Base-by-base conservation (phyloP, 2,329 filamentous ascomycete species). In the Aquanectria penicillioides region DNA sequence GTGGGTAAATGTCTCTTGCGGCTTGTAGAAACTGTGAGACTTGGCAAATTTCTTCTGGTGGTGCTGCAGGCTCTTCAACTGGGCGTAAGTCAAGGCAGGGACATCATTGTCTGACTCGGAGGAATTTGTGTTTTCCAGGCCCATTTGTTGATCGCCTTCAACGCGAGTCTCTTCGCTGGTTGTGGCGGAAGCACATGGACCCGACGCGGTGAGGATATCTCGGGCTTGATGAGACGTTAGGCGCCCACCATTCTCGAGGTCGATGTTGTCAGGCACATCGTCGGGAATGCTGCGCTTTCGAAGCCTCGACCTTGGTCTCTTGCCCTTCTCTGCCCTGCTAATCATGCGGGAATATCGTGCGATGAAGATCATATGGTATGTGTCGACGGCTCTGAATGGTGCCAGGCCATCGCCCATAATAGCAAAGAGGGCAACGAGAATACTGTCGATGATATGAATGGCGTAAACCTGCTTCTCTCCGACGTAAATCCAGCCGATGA, bases 401-500 rank as follows among this genome's bases (percentile, higher is more conserved):
- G 86, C 87, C 26, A 92, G 76, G 3, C 89, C 89, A 65, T 91
- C 89, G 43, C 89, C 89, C 72, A 91, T 87, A 59, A 92, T 76
- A 49, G 85, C 88, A 63, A 92, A 92, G 6, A 92, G 80, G 10
- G 87, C 89, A 6, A 92, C 89, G 12, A 92, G 80, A 23, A 90
- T 81, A 65, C 89, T 88, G 75, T 92, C 89, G 63, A 92, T 90
- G 44, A 91, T 76, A 60, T 91, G 87, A 66, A 91, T 86, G 31
- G 85, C 74, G 62, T 91, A 94, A 4, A 86, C 78, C 72, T 94
- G 90, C 67, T 83, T 81, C 25, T 86, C 85, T 17, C 90, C 91
- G 17, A 94, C 89, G 63, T 93, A 93, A 71, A 95, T 92, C 92
- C 92, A 96, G 43, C 89, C 91, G 72, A 97, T 97, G 52, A 96